Base-by-base conservation (phyloP, 768 basidiomycete genomes). In the Dentipellis fragilis region DNA sequence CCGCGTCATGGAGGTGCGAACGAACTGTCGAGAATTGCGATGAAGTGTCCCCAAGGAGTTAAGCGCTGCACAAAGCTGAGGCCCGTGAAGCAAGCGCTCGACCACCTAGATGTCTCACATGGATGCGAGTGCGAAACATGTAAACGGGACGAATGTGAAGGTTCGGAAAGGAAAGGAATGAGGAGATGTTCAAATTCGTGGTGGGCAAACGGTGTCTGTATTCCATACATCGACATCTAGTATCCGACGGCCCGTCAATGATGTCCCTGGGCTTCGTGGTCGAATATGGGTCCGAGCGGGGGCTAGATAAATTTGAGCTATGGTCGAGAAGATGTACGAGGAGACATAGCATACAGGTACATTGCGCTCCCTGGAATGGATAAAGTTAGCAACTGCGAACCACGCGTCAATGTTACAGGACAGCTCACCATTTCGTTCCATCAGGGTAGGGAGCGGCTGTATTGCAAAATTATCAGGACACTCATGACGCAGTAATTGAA, bases 361-460 rank as follows among this genome's bases (percentile, higher is more conserved):
- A 66, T 91, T 90, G 57, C 89, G 84, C 71, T 92, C 89, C 89
- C 89, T 80, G 77, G n/a, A 10, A 46, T 16, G 46, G 19, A 6
- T 19, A 34, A 52, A 53, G 35, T 55, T 56, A 51, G 49, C 14
- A 49, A 59, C 52, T 59, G 47, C 42, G 34, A 54, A 48, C 21
- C 60, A 11, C 9, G 50, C 46, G 17, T 12, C 47, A 22, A 45
- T 23, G 8, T 52, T 16, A 36, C 17, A n/a, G 21, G 17, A 50
- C 16, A 46, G 80, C 85, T 63, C 65, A 94, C 93, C 93, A 97
- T 73, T 95, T 96, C n/a, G 92, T 93, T 57, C 94, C 94, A 56
- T 88, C 92, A 49, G 92, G 91, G 68, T 84, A 87, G 40, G 79
- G 65, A 49, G 93, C 79, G 57, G 86, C 94, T 97, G 51, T 4